Conservation (phyloP, 805 yeast species). For the Saccharomycopsis sp. region DNA sequence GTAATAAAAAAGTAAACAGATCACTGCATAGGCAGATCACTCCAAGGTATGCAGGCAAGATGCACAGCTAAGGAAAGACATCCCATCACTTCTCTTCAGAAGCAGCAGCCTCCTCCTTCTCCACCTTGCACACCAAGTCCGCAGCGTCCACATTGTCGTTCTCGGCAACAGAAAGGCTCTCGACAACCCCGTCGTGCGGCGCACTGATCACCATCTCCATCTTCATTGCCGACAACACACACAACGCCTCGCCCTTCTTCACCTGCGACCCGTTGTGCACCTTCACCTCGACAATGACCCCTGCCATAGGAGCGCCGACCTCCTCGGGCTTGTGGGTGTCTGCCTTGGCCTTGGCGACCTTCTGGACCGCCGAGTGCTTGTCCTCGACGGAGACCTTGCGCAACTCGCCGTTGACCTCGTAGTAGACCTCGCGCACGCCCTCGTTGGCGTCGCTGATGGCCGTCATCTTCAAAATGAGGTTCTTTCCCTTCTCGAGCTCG, state of each 20-base stretch:
- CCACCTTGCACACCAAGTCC: slow-evolving; percentile 69
- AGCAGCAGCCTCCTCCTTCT: slow-evolving; percentile 22
- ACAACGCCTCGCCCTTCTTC: slow-evolving; percentile 93
- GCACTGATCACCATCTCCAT: slow-evolving; percentile 99
- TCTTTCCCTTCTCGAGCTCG: slow-evolving; percentile 92
- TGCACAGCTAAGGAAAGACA: too few species aligned
- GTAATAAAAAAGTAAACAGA: neutral
- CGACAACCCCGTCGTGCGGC: slow-evolving; percentile 78
- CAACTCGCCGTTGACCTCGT: slow-evolving; percentile 97
- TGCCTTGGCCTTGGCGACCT: slow-evolving; percentile 85
- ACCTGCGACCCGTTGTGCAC: slow-evolving; percentile 83
- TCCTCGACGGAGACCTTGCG: slow-evolving; percentile 91
- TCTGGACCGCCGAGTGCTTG: slow-evolving; percentile 78
- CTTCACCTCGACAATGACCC: slow-evolving; percentile 92
- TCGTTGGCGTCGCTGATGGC: slow-evolving; percentile 89
- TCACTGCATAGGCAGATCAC: neutral
- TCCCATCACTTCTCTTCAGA: neutral
- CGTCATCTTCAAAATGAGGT: slow-evolving; percentile 80
- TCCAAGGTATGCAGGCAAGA: too few species aligned
- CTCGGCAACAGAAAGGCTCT: slow-evolving; percentile 70
- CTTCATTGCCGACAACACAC: slow-evolving; percentile 95
- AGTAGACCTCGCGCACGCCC: slow-evolving; percentile 93
- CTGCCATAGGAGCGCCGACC: slow-evolving; percentile 99
- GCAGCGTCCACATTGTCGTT: slow-evolving; percentile 95
- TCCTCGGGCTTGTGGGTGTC: slow-evolving; percentile 81